phyloP scores from a whole-genome alignment of 2,329 filamentous ascomycete genomes.

The Claviceps quebecensis region DNA sequence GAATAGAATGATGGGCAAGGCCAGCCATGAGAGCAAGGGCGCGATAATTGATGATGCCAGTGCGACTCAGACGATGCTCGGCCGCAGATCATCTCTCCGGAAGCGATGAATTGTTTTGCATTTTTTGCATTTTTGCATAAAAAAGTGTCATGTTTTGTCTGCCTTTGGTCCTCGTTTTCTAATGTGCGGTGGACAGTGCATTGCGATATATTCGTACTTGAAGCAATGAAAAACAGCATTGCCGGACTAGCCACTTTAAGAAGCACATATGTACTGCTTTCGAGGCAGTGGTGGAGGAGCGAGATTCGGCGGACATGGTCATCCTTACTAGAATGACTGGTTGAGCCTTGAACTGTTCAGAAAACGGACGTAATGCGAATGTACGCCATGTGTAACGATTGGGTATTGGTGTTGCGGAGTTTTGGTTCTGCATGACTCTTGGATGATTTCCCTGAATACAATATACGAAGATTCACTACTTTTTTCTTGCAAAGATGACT shows the following conservation, averaged over 20 bases:
- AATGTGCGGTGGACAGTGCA: too few relatives aligned
- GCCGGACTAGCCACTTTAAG: too few relatives aligned
- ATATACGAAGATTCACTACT: neutral
- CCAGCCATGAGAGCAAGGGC: neutral
- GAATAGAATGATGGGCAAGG: slow-evolving; percentile 26
- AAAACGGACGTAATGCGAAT: neutral
- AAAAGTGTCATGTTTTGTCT: neutral
- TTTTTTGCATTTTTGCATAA: neutral
- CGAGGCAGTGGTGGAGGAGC: too few relatives aligned
- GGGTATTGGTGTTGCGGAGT: neutral
- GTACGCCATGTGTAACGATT: neutral
- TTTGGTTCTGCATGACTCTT: neutral
- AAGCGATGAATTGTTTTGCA: slow-evolving; percentile 2
- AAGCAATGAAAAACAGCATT: too few relatives aligned
- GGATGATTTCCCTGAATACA: neutral
- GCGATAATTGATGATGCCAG: neutral
- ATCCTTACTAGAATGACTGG: too few relatives aligned
- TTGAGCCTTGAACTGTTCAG: neutral
- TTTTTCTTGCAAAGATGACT: too few relatives aligned
- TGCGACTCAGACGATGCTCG: neutral
- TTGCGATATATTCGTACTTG: too few relatives aligned
- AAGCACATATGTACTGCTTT: too few relatives aligned
- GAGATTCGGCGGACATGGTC: too few relatives aligned
- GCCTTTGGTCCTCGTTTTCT: neutral
- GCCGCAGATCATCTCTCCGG: neutral